Conservation (phyloP, 371 early-diverging fungal genomes). For the Mortierella sp. region DNA sequence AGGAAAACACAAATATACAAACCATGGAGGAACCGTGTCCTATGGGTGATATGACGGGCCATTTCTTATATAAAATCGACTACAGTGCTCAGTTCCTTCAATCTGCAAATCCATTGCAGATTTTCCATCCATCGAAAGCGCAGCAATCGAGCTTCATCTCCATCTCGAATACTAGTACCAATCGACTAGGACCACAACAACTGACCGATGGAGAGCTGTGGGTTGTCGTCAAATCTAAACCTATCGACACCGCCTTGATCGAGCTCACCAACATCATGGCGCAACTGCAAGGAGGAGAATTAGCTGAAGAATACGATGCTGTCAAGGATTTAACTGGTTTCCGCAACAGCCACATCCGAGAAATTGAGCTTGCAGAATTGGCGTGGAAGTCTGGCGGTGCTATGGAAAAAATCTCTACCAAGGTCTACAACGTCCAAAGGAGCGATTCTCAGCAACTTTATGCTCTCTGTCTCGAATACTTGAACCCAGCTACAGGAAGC, state of each 20-base stretch:
- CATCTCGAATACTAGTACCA: conserved; percentile 23
- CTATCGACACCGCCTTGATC: conserved; percentile 54
- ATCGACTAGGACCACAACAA: conserved; percentile 7
- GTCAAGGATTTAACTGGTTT: conserved; percentile 56
- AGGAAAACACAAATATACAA: background rate
- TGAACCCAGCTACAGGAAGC: conserved; percentile 33
- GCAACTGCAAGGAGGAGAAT: conserved; percentile 44
- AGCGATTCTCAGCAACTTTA: conserved; percentile 53
- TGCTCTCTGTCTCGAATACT: conserved; percentile 53
- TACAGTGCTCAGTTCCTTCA: conserved; percentile 4
- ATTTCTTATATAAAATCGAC: conserved; percentile 48
- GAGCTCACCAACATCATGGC: conserved; percentile 58
- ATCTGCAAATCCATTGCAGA: background rate
- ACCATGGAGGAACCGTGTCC: conserved; percentile 26
- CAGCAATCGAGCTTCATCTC: conserved; percentile 8
- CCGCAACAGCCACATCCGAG: conserved; percentile 55
- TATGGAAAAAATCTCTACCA: conserved; percentile 54
- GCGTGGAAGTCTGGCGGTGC: conserved; percentile 51
- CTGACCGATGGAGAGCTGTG: conserved; percentile 26
- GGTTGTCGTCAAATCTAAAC: conserved; percentile 54
- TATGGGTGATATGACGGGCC: conserved; percentile 53
- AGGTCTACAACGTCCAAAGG: conserved; percentile 51
- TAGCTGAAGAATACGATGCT: conserved; percentile 53
- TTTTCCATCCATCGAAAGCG: conserved; percentile 4
- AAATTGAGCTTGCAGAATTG: conserved; percentile 50